Evolutionary conservation across 306 rosid species (phyloP), one percentile per base, ranked within the genome.

Genomic region (Lathyrus aphaca): DNA sequence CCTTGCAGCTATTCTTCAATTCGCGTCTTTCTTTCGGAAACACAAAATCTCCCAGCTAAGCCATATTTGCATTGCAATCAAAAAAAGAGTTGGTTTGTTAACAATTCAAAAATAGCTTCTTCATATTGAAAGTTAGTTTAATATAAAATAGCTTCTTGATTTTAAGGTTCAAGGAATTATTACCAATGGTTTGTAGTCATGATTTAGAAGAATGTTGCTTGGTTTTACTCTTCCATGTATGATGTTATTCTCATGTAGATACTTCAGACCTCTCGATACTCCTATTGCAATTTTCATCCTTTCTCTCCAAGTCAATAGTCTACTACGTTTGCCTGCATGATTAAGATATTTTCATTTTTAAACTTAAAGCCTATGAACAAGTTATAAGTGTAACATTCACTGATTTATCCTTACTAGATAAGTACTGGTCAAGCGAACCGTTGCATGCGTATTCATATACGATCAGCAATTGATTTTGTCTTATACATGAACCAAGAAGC

Each of bases 201-300:
- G 96, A 54, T 88, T 85, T 62, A 91, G 80, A 43, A 91, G 88
- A 79, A 91, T 85, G 85, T 88, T 91, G 60, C 85, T 88, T 40
- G 97, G 91, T 66, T 87, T 88, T 64, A 91, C 75, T 55, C 80
- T 86, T 84, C 93, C 88, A 73, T 91, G 97, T 76, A 84, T 78
- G 62, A 89, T 85, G 64, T 81, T 79, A 73, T 83, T 89, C 21
- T 75, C 76, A 62, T 91, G 97, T 30, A 91, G 84, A 77, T 83
- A 83, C 23, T 80, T 82, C 57, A 91, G 67, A 45, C 96, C 97
- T 73, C 73, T 87, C 21, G 87, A 87, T 14, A 82, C 77, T 64
- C 96, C 96, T 45, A 71, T 64, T n/a, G 96, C 96, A 53, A 91
- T 73, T 75, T 86, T 86, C 86, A 87, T 73, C 82, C 92, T 91